Percentiles rank a stretch among this genome's conserved stretches.
phyloP scores from a whole-genome alignment of 2,329 filamentous ascomycete genomes.

The Fusarium sp. region DNA sequence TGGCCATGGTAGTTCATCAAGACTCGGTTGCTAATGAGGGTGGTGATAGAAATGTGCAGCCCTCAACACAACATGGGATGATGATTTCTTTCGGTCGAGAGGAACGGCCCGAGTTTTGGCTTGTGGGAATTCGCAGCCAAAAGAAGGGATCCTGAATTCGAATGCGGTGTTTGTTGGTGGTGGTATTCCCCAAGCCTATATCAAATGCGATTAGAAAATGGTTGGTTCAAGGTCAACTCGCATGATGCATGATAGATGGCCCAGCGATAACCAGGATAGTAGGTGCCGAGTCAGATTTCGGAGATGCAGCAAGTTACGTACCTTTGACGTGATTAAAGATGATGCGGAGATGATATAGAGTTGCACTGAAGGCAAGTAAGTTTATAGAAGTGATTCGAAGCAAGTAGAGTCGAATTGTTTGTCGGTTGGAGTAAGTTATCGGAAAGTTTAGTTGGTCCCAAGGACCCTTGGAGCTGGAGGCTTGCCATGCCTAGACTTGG shows the following conservation, averaged over 20 bases:
- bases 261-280: background rate
- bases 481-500: constrained; percentile 1
- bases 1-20: constrained; percentile 48
- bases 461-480: constrained; percentile 9
- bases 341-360: background rate
- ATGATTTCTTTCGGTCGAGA: background rate
- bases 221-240: constrained; percentile 42
- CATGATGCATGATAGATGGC: constrained; percentile 43
- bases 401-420: constrained; percentile 1
- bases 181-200: constrained; percentile 30
- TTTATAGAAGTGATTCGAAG: constrained; percentile 10
- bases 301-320: constrained; percentile 9
- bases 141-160: constrained; percentile 5
- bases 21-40: constrained; percentile 9
- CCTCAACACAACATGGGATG: constrained; percentile 32
- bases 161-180: constrained; percentile 26
- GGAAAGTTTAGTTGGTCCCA: constrained; percentile 24
- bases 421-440: background rate
- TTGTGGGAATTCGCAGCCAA: background rate
- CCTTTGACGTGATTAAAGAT: constrained; percentile 1
- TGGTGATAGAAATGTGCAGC: constrained; percentile 13
- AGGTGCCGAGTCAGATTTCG: constrained; percentile 15
- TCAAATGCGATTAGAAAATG: constrained; percentile 43
- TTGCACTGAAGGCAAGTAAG: background rate
- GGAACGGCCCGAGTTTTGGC: background rate